Evolutionary conservation across 2,329 filamentous ascomycete species (phyloP).

Genomic region (Venturia carpophila): DNA sequence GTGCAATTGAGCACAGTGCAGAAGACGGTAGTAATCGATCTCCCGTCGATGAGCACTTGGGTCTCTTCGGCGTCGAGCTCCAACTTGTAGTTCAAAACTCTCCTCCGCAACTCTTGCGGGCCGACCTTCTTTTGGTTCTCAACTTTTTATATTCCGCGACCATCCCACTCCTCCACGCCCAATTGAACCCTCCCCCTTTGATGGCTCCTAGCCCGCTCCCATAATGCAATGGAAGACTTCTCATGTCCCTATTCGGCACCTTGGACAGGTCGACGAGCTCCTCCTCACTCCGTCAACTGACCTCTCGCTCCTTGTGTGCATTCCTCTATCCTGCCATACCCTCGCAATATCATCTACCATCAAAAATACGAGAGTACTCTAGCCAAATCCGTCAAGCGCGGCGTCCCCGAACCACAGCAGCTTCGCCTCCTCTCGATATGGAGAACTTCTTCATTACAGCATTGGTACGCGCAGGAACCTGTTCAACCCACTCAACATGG

Average conservation of each 20-base stretch:
- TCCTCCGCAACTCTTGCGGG: not conserved
- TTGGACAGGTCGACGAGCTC: constrained; percentile 44
- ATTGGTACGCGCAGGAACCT: constrained; percentile 45
- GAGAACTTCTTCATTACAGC: constrained; percentile 48
- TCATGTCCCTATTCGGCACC: constrained; percentile 56
- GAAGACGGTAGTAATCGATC: too few relatives aligned
- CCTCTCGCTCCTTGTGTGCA: constrained; percentile 26
- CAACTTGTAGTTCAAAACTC: not conserved
- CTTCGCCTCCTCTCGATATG: constrained; percentile 29
- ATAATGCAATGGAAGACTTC: constrained; percentile 51
- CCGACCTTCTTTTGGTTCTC: not conserved
- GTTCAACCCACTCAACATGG: constrained; percentile 37
- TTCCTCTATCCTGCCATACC: constrained; percentile 28
- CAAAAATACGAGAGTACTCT: not conserved
- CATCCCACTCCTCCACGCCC: not conserved
- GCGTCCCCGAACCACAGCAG: not conserved
- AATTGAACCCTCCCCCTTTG: not conserved
- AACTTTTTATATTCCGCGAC: not conserved
- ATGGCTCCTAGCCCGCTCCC: not conserved
- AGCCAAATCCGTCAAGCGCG: not conserved
- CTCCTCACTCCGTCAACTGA: constrained; percentile 42
- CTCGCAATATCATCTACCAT: not conserved
- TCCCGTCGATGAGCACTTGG: too few relatives aligned
- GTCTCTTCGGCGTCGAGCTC: not conserved
- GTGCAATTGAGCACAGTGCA: not conserved